Percentiles rank a stretch among this genome's conserved stretches.
Conservation (phyloP, 2,329 filamentous ascomycete species). For the Fusarium floridanum region DNA sequence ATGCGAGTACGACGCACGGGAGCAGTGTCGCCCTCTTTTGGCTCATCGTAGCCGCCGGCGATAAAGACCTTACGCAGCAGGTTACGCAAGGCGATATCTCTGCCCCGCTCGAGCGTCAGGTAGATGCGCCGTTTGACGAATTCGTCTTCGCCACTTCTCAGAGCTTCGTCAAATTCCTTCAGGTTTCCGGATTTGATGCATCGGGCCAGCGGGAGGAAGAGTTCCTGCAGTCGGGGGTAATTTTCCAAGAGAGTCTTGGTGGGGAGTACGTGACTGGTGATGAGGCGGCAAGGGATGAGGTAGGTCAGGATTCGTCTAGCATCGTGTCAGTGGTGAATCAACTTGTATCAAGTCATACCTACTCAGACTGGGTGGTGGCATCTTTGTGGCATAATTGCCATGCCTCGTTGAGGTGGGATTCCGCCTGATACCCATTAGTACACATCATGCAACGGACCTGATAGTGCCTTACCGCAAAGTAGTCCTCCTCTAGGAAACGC, state of each 20-base stretch:
- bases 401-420: constrained; percentile 83
- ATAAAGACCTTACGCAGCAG: constrained; percentile 92
- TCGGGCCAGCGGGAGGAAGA: constrained; percentile 82
- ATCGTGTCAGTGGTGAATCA: constrained; percentile 13
- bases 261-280: constrained; percentile 89
- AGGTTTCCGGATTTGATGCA: constrained; percentile 89
- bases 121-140: constrained; percentile 96
- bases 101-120: constrained; percentile 89
- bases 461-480: constrained; percentile 71
- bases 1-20: constrained; percentile 81
- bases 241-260: constrained; percentile 77
- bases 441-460: background rate
- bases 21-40: constrained; percentile 75
- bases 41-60: constrained; percentile 82
- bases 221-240: constrained; percentile 79
- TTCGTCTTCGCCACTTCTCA: constrained; percentile 86
- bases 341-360: constrained; percentile 45
- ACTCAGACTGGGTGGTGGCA: constrained; percentile 85
- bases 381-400: constrained; percentile 84
- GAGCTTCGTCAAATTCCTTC: constrained; percentile 83
- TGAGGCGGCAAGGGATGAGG: constrained; percentile 90
- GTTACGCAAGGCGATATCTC: constrained; percentile 93
- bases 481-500: constrained; percentile 95
- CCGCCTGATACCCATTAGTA: constrained; percentile 66
- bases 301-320: constrained; percentile 89